Evolutionary conservation across 441 rosid species (phyloP).

Genomic region (Syzygium syzygioides): DNA sequence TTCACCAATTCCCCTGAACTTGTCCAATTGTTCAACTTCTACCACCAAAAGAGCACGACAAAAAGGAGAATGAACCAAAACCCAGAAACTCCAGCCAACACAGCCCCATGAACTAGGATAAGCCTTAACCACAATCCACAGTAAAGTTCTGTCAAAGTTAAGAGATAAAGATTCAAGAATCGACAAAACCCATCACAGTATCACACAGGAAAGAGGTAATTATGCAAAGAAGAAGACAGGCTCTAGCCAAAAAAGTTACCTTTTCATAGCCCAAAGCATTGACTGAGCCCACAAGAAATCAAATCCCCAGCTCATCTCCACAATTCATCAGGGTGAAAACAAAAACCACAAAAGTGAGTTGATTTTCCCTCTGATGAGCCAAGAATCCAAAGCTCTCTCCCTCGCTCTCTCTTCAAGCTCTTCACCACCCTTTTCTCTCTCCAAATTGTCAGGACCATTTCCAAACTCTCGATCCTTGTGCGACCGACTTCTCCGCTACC

Average conservation of each 20-base stretch:
- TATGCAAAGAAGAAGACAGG: conserved; percentile 19
- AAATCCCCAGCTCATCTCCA: conserved; percentile 30
- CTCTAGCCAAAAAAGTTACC: conserved; percentile 21
- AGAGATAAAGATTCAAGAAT: conserved; percentile 12
- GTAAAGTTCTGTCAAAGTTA: conserved; percentile 5
- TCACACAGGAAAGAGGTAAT: conserved; percentile 3
- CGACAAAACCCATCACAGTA: conserved; percentile 19
- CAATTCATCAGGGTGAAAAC: conserved; percentile 8
- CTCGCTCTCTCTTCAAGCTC: neutral
- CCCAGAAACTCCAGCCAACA: conserved; percentile 9
- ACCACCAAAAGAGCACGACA: neutral
- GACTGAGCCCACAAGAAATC: conserved; percentile 56
- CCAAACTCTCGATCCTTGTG: neutral
- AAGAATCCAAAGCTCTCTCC: conserved; percentile 43
- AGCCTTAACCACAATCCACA: conserved; percentile 2
- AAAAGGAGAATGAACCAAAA: neutral
- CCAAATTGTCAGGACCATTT: neutral
- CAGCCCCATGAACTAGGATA: conserved; percentile 18
- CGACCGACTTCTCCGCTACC: neutral
- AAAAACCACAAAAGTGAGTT: neutral
- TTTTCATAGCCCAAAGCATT: conserved; percentile 29
- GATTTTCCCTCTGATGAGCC: conserved; percentile 2
- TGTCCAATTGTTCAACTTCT: neutral
- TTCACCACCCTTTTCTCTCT: neutral
- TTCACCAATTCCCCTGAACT: neutral